A percentile compares a stretch with the other conserved stretches of the same genome.
These are phyloP conservation scores for Vigna angularis DNA, from an alignment of 306 rosid genomes.

Conservation along the genomic window DNA sequence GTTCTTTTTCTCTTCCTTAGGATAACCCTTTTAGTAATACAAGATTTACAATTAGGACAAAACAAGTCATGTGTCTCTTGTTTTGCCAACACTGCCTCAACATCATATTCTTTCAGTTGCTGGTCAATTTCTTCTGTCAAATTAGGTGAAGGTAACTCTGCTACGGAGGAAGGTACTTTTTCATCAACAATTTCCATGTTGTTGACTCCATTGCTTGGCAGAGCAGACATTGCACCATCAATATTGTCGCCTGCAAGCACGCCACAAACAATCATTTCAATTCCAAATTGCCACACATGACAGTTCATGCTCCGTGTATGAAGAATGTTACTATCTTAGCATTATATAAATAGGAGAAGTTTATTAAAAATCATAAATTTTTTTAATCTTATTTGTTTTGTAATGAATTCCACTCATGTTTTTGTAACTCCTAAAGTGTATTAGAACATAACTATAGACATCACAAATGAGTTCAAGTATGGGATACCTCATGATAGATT, in stretches of 20 bases:
- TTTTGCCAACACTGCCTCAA: constrained; percentile 50
- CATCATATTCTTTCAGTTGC: constrained; percentile 40
- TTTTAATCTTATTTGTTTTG: no score
- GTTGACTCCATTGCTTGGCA: not conserved
- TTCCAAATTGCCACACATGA: not conserved
- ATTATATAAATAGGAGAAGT: not conserved
- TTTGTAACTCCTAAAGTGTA: no score
- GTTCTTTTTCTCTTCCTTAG: constrained; percentile 45
- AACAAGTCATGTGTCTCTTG: constrained; percentile 56
- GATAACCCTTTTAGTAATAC: constrained; percentile 53
- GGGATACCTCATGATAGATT: not conserved
- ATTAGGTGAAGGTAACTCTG: constrained; percentile 29
- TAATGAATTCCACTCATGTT: no score
- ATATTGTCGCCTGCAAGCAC: constrained; percentile 41
- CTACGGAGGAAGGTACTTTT: not conserved
- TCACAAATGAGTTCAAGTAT: not conserved
- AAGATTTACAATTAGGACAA: constrained; percentile 54
- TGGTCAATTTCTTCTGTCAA: constrained; percentile 34
- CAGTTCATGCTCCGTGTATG: not conserved
- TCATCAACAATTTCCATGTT: constrained; percentile 15
- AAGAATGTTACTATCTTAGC: not conserved
- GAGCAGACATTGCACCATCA: constrained; percentile 34
- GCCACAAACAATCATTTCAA: constrained; percentile 24
- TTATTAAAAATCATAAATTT: no score
- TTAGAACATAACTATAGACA: not conserved